A percentile compares a stretch with the other conserved stretches of the same genome.
Evolutionary conservation across 257 asterid species (phyloP).

Genomic region (Solanum paucissectum): DNA sequence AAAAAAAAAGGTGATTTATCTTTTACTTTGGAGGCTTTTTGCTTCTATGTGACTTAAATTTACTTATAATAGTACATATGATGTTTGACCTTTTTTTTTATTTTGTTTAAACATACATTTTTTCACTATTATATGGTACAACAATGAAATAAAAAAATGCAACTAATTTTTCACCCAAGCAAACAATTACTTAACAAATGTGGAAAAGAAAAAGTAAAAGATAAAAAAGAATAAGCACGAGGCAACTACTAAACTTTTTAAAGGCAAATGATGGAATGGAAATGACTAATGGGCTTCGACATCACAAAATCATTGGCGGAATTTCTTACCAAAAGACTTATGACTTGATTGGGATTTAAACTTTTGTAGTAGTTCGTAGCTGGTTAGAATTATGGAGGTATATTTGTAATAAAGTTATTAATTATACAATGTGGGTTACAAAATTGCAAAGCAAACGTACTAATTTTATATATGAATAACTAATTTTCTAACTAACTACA

Average conservation of each 20-base stretch:
- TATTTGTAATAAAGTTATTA: too few species aligned
- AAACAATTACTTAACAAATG: neutral
- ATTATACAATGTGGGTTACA: too few species aligned
- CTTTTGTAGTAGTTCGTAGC: neutral
- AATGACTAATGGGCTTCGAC: neutral
- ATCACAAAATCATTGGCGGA: neutral
- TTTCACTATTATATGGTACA: neutral
- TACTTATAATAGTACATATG: neutral
- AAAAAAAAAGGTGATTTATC: neutral
- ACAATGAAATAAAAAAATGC: neutral
- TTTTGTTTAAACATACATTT: neutral
- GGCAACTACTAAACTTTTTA: neutral
- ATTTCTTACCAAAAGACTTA: neutral
- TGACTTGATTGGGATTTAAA: neutral
- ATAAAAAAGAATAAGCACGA: neutral
- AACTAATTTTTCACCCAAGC: neutral
- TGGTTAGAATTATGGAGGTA: neutral
- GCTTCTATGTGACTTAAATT: neutral
- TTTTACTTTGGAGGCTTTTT: neutral
- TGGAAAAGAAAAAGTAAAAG: neutral
- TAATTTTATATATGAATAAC: too few species aligned
- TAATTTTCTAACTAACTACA: neutral
- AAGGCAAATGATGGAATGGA: neutral
- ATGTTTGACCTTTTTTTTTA: neutral
- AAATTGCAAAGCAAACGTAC: neutral